A percentile compares a stretch with the other conserved stretches of the same genome.
Evolutionary conservation across 768 basidiomycete species (phyloP).

Genomic region (Psilocybe cyanescens): DNA sequence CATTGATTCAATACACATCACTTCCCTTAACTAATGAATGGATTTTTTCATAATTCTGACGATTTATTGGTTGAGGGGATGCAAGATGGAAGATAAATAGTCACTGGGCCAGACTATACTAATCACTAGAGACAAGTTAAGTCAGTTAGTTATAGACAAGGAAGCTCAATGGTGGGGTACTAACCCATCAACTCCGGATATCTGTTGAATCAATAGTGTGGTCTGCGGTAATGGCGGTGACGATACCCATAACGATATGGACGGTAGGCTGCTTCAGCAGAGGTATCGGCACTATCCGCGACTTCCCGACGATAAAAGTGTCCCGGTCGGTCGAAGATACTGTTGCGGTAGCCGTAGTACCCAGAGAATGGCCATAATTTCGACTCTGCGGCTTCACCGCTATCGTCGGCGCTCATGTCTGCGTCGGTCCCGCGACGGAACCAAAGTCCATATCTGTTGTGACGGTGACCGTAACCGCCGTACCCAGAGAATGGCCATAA

Average conservation of each 20-base stretch:
- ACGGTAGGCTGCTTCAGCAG: not conserved
- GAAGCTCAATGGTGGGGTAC: too few species aligned
- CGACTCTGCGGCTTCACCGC: not conserved
- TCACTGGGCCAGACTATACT: too few species aligned
- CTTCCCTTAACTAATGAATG: too few species aligned
- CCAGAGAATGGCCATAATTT: not conserved
- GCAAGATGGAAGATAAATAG: too few species aligned
- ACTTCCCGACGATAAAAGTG: not conserved
- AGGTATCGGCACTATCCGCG: not conserved
- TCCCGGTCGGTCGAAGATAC: not conserved
- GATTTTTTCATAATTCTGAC: too few species aligned
- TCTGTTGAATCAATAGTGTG: not conserved
- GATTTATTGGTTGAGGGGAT: too few species aligned
- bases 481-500: too few species aligned
- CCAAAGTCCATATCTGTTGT: not conserved
- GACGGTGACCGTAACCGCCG: too few species aligned
- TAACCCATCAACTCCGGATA: too few species aligned
- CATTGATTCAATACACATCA: too few species aligned
- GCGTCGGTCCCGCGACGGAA: not conserved
- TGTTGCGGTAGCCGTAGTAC: not conserved
- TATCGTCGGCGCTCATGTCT: not conserved
- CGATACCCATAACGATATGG: not conserved
- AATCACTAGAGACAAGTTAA: too few species aligned
- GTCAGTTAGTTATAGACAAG: too few species aligned
- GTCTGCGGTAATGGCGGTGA: not conserved